These are phyloP conservation scores for Wickerhamomyces kurtzmanii DNA, from an alignment of 805 yeast species.

Conservation along the genomic window DNA sequence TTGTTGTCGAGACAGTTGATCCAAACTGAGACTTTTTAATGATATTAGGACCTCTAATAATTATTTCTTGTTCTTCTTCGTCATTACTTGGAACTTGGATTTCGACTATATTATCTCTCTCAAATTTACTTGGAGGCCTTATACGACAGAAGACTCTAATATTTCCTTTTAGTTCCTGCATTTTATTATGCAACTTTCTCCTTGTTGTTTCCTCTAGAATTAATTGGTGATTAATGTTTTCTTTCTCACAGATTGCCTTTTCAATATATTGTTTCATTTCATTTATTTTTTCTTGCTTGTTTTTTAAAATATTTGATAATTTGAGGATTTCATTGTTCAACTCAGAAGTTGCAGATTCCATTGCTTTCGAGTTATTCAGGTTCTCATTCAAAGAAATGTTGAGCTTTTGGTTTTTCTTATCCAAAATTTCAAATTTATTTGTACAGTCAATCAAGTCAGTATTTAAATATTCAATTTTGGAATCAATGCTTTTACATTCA, in stretches of 20 bases:
- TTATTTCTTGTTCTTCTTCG: slow-evolving; percentile 17
- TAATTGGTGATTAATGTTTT: slow-evolving; percentile 24
- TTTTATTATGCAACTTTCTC: slow-evolving; percentile 54
- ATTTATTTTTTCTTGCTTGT: slow-evolving; percentile 8
- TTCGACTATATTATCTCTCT: slow-evolving; percentile 15
- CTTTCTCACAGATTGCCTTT: slow-evolving; percentile 20
- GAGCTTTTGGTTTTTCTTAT: slow-evolving; percentile 7
- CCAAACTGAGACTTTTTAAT: slow-evolving; percentile 3
- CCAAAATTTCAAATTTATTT: slow-evolving; percentile 5
- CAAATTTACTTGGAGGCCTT: slow-evolving; percentile 40
- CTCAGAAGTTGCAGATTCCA: slow-evolving; percentile 9
- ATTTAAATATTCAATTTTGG: background rate
- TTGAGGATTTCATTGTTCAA: slow-evolving; percentile 10
- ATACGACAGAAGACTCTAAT: slow-evolving; percentile 86
- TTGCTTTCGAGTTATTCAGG: slow-evolving; percentile 13
- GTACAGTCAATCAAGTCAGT: slow-evolving; percentile 6
- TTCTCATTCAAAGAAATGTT: too few species aligned
- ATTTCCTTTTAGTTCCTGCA: slow-evolving; percentile 87
- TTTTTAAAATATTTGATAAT: slow-evolving; percentile 5
- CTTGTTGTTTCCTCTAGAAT: slow-evolving; percentile 45
- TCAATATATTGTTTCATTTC: slow-evolving; percentile 8
- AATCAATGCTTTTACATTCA: background rate
- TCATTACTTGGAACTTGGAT: slow-evolving; percentile 20
- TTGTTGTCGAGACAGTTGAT: slow-evolving; percentile 1
- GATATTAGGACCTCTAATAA: slow-evolving; percentile 8